A percentile compares a stretch with the other conserved stretches of the same genome.
Conservation (phyloP, 129 eudicot genomes). For the Flaveria linearis region DNA sequence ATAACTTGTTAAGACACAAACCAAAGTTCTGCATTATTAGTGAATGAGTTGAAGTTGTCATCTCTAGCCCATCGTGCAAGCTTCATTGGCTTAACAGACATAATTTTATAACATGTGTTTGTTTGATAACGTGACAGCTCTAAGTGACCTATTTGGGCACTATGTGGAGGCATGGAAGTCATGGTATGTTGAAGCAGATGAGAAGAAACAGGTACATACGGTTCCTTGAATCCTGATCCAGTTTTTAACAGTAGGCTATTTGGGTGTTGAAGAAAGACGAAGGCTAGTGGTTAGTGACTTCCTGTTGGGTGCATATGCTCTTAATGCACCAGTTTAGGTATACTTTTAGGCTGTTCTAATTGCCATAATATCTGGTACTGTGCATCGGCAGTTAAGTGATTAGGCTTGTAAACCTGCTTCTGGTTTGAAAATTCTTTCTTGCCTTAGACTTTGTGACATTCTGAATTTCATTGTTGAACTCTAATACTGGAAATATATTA, state of each 20-base stretch:
- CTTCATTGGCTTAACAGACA: neutral
- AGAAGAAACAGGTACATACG: conserved; percentile 42
- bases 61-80: neutral
- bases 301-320: conserved; percentile 24
- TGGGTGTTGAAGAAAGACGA: conserved; percentile 19
- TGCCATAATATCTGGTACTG: conserved; percentile 20
- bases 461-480: neutral
- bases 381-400: conserved; percentile 8
- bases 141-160: conserved; percentile 51
- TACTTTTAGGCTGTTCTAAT: conserved; percentile 20
- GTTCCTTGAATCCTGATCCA: conserved; percentile 29
- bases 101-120: conserved; percentile 26
- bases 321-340: conserved; percentile 25
- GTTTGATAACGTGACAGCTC: conserved; percentile 43
- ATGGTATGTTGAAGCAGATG: conserved; percentile 60
- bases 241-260: neutral
- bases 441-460: conserved; percentile 3
- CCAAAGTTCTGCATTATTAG: neutral
- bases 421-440: conserved; percentile 22
- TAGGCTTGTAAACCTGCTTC: conserved; percentile 17
- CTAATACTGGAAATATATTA: neutral
- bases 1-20: neutral
- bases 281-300: neutral
- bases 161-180: conserved; percentile 67
- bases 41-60: neutral